phyloP scores from a whole-genome alignment of 163 green algal species.

The Scenedesmus sp. region DNA sequence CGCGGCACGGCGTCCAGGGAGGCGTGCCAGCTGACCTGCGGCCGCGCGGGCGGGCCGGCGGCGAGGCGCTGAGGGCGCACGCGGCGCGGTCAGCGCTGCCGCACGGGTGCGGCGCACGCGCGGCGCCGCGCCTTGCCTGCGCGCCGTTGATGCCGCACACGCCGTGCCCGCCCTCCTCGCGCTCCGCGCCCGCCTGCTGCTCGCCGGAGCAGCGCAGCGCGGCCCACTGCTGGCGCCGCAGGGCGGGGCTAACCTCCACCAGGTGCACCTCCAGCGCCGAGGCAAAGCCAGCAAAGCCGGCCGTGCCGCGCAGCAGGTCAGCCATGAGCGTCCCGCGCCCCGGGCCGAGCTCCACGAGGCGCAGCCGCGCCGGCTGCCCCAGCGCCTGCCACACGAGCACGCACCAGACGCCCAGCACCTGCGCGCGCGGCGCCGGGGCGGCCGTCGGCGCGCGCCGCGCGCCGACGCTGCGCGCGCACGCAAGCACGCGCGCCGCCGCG shows the following conservation, averaged over 20 bases:
- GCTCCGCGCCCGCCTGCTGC: slow-evolving; percentile 2
- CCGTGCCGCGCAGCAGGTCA: slow-evolving; percentile 88
- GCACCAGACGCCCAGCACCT: slow-evolving; percentile 97
- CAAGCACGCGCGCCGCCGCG: no score
- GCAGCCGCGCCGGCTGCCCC: slow-evolving; percentile 72
- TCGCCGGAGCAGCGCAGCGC: slow-evolving; percentile 61
- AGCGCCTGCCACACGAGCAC: slow-evolving; percentile 83
- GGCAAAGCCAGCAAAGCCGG: slow-evolving; percentile 67
- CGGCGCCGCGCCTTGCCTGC: slow-evolving; percentile 21
- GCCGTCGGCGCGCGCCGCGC: not conserved
- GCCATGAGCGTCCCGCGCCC: slow-evolving; percentile 96
- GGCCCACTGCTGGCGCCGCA: slow-evolving; percentile 69
- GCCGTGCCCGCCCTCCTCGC: slow-evolving; percentile 16
- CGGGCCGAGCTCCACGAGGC: slow-evolving; percentile 94
- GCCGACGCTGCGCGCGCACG: slow-evolving; percentile 40
- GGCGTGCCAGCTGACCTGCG: slow-evolving; percentile 59
- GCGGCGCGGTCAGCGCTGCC: not conserved
- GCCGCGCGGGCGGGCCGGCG: not conserved
- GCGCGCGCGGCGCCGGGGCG: not conserved
- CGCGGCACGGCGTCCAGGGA: slow-evolving; percentile 55
- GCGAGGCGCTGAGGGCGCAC: not conserved
- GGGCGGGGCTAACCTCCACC: slow-evolving; percentile 86
- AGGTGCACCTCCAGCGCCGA: slow-evolving; percentile 77
- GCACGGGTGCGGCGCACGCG: not conserved
- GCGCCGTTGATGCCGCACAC: slow-evolving; percentile 42